Conservation (phyloP, 1,284 basidiomycete species). For the Moniliophthora roreri region DNA sequence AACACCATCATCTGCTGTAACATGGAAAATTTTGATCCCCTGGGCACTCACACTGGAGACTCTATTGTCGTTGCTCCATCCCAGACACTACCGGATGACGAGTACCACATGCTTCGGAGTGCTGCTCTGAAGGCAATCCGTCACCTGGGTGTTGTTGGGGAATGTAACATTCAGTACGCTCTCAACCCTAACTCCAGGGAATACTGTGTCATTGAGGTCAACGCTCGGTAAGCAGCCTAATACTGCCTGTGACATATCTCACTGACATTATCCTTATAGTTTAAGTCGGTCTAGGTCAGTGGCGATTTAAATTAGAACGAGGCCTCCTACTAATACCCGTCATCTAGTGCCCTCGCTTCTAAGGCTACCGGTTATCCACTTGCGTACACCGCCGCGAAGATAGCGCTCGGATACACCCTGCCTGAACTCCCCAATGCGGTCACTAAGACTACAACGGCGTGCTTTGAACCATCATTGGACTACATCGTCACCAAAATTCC, state of each 20-base stretch:
- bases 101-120: slow-evolving; percentile 98
- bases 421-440: slow-evolving; percentile 99
- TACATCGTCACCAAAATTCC: slow-evolving; percentile 99
- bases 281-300: slow-evolving; percentile 59
- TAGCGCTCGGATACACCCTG: slow-evolving; percentile 97
- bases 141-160: slow-evolving; percentile 97
- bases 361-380: slow-evolving; percentile 99
- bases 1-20: slow-evolving; percentile 97
- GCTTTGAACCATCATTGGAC: slow-evolving; percentile 99
- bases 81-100: slow-evolving; percentile 95
- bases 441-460: slow-evolving; percentile 98
- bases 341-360: slow-evolving; percentile 84
- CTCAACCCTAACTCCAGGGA: slow-evolving; percentile 91
- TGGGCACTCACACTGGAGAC: slow-evolving; percentile 99
- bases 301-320: not conserved
- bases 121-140: slow-evolving; percentile 98
- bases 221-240: slow-evolving; percentile 68
- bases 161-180: slow-evolving; percentile 99
- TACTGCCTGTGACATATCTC: slow-evolving; percentile 10
- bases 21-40: slow-evolving; percentile 99
- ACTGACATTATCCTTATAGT: slow-evolving; percentile 25
- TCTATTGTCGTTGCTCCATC: slow-evolving; percentile 99
- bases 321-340: slow-evolving; percentile 9
- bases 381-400: slow-evolving; percentile 99
- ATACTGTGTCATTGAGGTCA: slow-evolving; percentile 98